Percentiles rank a stretch among this genome's conserved stretches.
Evolutionary conservation across 108 stramenopile species (phyloP).

Genomic region (Cylindrotheca fusiformis): DNA sequence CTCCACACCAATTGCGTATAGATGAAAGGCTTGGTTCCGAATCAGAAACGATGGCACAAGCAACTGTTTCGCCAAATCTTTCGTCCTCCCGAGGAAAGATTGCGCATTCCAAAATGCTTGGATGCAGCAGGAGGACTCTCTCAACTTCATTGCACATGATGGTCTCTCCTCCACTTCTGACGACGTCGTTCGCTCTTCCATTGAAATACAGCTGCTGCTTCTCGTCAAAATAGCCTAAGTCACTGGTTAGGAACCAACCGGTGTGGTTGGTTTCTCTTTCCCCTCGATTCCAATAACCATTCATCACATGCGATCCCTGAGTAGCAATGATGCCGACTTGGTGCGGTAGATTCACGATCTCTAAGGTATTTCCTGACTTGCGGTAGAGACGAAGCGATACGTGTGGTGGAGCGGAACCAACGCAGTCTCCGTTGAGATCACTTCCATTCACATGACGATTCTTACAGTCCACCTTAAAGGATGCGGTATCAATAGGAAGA

Average conservation of each 20-base stretch:
- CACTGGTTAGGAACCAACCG: constrained; percentile 68
- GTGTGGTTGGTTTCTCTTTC: constrained; percentile 6
- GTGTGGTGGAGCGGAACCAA: constrained; percentile 66
- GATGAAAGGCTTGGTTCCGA: background rate
- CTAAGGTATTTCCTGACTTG: constrained; percentile 1
- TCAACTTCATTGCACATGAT: constrained; percentile 89
- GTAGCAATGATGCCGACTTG: constrained; percentile 78
- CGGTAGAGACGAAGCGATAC: constrained; percentile 47
- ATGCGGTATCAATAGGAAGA: constrained; percentile 25
- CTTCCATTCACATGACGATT: background rate
- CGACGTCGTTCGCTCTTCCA: constrained; percentile 77
- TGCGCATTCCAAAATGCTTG: constrained; percentile 54
- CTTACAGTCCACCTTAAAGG: background rate
- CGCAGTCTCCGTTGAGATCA: constrained; percentile 42
- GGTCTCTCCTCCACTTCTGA: constrained; percentile 91
- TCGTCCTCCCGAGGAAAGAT: constrained; percentile 74
- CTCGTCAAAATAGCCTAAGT: constrained; percentile 68
- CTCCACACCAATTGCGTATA: constrained; percentile 47
- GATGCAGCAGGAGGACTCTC: constrained; percentile 48
- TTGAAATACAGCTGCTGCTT: constrained; percentile 61
- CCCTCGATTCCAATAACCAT: constrained; percentile 87
- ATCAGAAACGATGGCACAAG: constrained; percentile 58
- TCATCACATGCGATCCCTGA: constrained; percentile 85
- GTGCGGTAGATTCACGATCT: constrained; percentile 16
- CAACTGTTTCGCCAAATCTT: constrained; percentile 73